phyloP scores from a whole-genome alignment of 164 flowering plant species.

The Piper longum region DNA sequence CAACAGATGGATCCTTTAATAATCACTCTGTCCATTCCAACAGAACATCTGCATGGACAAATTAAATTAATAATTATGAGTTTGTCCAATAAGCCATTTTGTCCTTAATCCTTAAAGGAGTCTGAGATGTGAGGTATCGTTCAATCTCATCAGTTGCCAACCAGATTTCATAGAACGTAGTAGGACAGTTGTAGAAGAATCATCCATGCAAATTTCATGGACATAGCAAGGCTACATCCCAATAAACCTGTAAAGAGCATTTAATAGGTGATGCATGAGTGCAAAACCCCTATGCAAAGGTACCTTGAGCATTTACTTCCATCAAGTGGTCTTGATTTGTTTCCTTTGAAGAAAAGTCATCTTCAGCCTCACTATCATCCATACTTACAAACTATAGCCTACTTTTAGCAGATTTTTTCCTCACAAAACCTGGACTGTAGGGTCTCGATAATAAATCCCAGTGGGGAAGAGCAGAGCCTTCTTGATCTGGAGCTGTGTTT shows the following conservation, averaged over 20 bases:
- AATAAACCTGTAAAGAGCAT: conserved; percentile 80
- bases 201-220: conserved; percentile 74
- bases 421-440: conserved; percentile 41
- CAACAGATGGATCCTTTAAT: background rate
- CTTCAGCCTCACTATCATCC: conserved; percentile 57
- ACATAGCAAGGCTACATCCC: conserved; percentile 64
- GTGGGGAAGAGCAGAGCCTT: conserved; percentile 32
- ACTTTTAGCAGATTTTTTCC: conserved; percentile 88
- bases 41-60: background rate
- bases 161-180: conserved; percentile 71
- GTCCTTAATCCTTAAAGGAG: conserved; percentile 33
- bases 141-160: conserved; percentile 81
- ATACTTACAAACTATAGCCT: conserved; percentile 73
- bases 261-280: conserved; percentile 74
- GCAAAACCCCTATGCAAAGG: conserved; percentile 61
- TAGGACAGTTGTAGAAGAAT: conserved; percentile 79
- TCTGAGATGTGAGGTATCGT: conserved; percentile 85
- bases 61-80: no score
- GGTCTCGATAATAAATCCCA: conserved; percentile 58
- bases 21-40: background rate
- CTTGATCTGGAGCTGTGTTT: conserved; percentile 37
- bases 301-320: conserved; percentile 25
- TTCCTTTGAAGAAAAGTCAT: conserved; percentile 47
- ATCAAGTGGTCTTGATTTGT: conserved; percentile 25
- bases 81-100: background rate